Base-by-base conservation (phyloP, 1,284 basidiomycete species). In the Prillingera fragicola region DNA sequence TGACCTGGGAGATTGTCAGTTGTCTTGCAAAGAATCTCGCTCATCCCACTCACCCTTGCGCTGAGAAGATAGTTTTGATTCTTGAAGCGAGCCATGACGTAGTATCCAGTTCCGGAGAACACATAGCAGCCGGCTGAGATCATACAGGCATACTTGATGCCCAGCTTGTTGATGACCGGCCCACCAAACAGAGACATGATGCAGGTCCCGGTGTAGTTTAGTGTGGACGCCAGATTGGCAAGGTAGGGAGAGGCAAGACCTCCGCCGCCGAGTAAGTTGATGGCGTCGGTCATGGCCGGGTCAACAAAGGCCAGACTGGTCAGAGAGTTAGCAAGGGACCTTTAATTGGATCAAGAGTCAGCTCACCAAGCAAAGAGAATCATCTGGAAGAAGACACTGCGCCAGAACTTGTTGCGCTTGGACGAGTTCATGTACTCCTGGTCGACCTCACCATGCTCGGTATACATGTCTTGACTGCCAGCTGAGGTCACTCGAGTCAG, bases 151-250 rank as follows among this genome's bases (percentile, higher is more conserved):
- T 42, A 56, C 39, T 55, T 59, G 41, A 59, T 63, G n/a, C 60
- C 60, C 29, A 60, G 33, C 38, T 57, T 59, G 54, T 63, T 63
- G 50, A 63, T 52, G 27, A 63, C 15, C 5, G 60, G 60, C 33
- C 60, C 60, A 25, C 60, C 60, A 27, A 57, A 44, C 2, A 63
- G 38, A 7, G 59, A 52, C 45, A 60, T 52, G 21, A 37, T 21
- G 18, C 53, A 55, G 8, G 54, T 40, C 27, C 44, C 22, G 9
- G 53, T 45, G 33, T 59, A 62, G 28, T 41, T 47, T 26, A 55
- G 33, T 1, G 50, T 21, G 17, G 36, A 33, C 22, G 59, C 56
- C 7, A 56, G 29, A 31, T 62, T 62, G 45, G 57, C 48, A 8
- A 56, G 39, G 31, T 58, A 57, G 3, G 60, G 55, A 1, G 46